Percentiles rank a stretch among this genome's conserved stretches.
phyloP scores from a whole-genome alignment of 208 protist species.

The Trypanosomatidae sp. region DNA sequence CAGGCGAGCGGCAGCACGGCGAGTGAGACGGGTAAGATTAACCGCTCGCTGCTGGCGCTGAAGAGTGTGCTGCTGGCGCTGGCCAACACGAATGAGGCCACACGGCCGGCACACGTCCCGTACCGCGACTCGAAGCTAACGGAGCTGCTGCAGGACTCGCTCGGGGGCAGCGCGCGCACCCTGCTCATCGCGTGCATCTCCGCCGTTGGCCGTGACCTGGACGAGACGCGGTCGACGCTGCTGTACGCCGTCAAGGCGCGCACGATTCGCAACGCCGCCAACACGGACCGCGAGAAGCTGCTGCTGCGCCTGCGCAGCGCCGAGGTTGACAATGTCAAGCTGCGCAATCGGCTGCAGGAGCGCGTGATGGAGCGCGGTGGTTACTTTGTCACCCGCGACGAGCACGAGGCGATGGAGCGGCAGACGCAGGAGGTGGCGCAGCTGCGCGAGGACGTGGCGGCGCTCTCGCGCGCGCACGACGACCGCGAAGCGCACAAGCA shows the following conservation, averaged over 20 bases:
- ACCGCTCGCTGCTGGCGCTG: constrained; percentile 86
- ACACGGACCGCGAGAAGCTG: constrained; percentile 73
- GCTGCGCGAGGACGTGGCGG: constrained; percentile 30
- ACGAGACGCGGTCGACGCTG: constrained; percentile 94
- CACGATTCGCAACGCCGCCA: constrained; percentile 89
- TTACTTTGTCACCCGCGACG: constrained; percentile 73
- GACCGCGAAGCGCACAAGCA: constrained; percentile 54
- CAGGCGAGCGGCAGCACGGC: constrained; percentile 70
- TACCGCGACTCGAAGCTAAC: constrained; percentile 94
- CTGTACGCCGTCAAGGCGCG: constrained; percentile 92
- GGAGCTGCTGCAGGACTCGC: constrained; percentile 89
- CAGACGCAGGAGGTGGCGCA: constrained; percentile 38
- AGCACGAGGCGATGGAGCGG: constrained; percentile 53
- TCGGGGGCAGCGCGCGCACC: constrained; percentile 87
- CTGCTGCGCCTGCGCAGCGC: constrained; percentile 64
- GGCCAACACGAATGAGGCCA: constrained; percentile 68
- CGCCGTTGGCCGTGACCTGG: constrained; percentile 88
- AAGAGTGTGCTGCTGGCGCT: constrained; percentile 90
- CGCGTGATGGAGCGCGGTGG: constrained; percentile 71
- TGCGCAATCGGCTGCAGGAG: constrained; percentile 81
- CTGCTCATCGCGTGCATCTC: constrained; percentile 94
- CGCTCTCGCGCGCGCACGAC: constrained; percentile 53
- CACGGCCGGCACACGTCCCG: constrained; percentile 78
- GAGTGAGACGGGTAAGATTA: constrained; percentile 89
- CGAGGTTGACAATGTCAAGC: constrained; percentile 73